Base-by-base conservation (phyloP, 805 yeast species). In the Ogataea allantospora region DNA sequence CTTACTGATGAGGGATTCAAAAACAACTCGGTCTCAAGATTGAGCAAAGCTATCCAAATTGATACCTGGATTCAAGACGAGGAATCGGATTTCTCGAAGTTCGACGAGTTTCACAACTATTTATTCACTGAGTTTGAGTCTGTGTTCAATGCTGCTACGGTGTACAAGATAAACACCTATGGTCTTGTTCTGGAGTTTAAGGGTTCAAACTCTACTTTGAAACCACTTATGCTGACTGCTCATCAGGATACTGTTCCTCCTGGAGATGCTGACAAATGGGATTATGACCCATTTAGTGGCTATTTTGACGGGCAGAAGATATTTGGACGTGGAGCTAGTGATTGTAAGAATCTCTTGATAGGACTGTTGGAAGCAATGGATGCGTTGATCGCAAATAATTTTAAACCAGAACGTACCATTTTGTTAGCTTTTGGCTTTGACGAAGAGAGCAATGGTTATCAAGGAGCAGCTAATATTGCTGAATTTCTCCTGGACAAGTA, bases 161-260 rank as follows among this genome's bases (percentile, higher is more conserved):
- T 80, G 10, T 77, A 71, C 43, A 68, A 62, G 13, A 75, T 83
- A 37, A 83, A 83, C 56, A 67, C 75, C 5, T 75, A 76, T 46
- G 87, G 85, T 3, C 62, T 86, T 37, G 66, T 86, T 2, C 71
- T 66, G 55, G 78, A 84, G 12, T 75, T 85, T 75, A 54, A 69
- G 42, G 93, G 95, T 5, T 56, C 73, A 5, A 53, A 73, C 32
- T 25, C 50, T 8, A 40, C 56, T 3, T 62, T 80, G 45, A 79
- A 81, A 55, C 95, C 95, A 10, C 48, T 80, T 18, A 53, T 86
- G 60, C 65, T 84, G 34, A 75, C 83, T 52, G 89, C 91, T 1
- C 95, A 86, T 56, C 83, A 77, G 57, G 95, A 85, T 53, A 86
- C 81, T 4, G 95, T 86, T 16, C 95, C 95, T 1, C 82, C 83